Base-by-base conservation (phyloP, 495 filamentous ascomycete genomes). In the Pyrenula massariospora region DNA sequence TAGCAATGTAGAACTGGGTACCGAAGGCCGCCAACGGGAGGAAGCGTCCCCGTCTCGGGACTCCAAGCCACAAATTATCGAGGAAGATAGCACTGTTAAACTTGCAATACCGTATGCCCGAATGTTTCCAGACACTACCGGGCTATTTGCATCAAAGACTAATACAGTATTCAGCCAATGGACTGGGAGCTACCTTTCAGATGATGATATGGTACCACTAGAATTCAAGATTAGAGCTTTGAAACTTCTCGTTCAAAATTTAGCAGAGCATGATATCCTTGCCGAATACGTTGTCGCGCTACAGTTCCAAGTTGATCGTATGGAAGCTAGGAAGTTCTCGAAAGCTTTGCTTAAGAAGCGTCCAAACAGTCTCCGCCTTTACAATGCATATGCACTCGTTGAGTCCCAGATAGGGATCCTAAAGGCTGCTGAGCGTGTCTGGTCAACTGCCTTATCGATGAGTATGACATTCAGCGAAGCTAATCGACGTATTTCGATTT, bases 331-430 rank as follows among this genome's bases (percentile, higher is more conserved):
- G 58, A 91, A 88, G 61, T 77, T 77, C 12, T 87, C 87, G 10
- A 96, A 91, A 60, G 69, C 63, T 1, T 67, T 94, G 0, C 65
- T 96, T 11, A 92, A 88, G 62, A 74, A 75, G 54, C 77, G 82
- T 58, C 73, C 81, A 1, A 76, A 83, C 0, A 87, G 79, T 62
- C 65, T 88, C 10, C 70, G 76, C 25, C 70, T 96, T 2, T 96
- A 92, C 68, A 87, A 90, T 61, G 82, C 82, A 0, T 92, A 90
- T 59, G 86, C 85, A 2, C 70, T 90, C 22, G 78, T 89, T 47
- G 86, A 95, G 65, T 80, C 73, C 61, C 74, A 75, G 24, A 77
- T 75, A 53, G 75, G 73, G 0, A 82, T 83, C 52, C 54, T 63
- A 0, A 71, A 76, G 3, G 68, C 77, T 53, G 82, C 87, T 23